A percentile compares a stretch with the other conserved stretches of the same genome.
Evolutionary conservation across 108 stramenopile genomes (phyloP).

Genomic region (Bacterosira constricta): DNA sequence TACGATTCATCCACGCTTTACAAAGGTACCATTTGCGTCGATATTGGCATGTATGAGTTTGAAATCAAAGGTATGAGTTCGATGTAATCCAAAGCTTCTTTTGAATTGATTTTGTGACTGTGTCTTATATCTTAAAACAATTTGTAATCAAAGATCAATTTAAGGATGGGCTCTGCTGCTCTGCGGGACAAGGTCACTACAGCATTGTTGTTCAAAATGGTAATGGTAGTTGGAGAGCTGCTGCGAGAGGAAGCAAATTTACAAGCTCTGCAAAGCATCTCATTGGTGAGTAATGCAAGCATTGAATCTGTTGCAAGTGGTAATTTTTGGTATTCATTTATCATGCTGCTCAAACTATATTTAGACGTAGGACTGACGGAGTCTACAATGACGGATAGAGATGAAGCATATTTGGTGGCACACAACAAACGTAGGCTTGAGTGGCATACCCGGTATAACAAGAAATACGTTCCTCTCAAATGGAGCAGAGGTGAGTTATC

Average conservation of each 20-base stretch:
- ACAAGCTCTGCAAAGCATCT: background rate
- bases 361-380: conserved; percentile 19
- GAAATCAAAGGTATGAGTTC: conserved; percentile 8
- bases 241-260: conserved; percentile 12
- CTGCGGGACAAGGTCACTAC: conserved; percentile 7
- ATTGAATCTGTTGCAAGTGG: background rate
- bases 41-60: conserved; percentile 26
- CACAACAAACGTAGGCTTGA: conserved; percentile 30
- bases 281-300: conserved; percentile 1
- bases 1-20: background rate
- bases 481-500: conserved; percentile 22
- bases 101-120: background rate
- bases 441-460: conserved; percentile 22
- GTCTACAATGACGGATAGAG: conserved; percentile 30
- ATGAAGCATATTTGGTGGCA: conserved; percentile 21
- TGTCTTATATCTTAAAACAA: background rate
- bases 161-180: background rate
- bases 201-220: conserved; percentile 11
- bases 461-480: conserved; percentile 27
- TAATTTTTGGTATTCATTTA: no score
- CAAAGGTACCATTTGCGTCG: conserved; percentile 3
- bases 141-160: background rate
- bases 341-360: no score
- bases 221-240: conserved; percentile 19
- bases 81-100: no score